These are phyloP conservation scores for Ceratobasidium sp. DNA, from an alignment of 1,284 basidiomycete species.

Conservation along the genomic window DNA sequence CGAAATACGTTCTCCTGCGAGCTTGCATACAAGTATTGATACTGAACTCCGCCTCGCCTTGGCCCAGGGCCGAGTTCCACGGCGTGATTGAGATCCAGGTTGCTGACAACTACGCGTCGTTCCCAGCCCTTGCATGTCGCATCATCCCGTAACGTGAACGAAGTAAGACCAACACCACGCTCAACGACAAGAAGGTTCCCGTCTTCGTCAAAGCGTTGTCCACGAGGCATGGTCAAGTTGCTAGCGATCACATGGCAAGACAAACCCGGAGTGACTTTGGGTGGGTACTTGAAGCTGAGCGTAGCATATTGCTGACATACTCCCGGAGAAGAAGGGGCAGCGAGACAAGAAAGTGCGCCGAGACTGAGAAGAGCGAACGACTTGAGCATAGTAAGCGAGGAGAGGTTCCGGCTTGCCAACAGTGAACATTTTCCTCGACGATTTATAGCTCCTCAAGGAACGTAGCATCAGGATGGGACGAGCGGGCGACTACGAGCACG, in stretches of 20 bases:
- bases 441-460: no score
- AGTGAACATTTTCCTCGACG: no score
- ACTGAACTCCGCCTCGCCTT: slow-evolving; percentile 47
- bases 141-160: slow-evolving; percentile 52
- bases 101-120: slow-evolving; percentile 58
- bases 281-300: slow-evolving; percentile 18
- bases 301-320: slow-evolving; percentile 5
- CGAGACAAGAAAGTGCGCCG: not conserved
- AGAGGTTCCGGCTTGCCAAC: no score
- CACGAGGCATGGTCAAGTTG: slow-evolving; percentile 60
- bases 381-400: no score
- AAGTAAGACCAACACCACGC: slow-evolving; percentile 59
- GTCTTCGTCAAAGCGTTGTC: slow-evolving; percentile 58
- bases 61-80: slow-evolving; percentile 56
- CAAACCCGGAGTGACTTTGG: slow-evolving; percentile 54
- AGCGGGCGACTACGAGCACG: no score
- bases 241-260: slow-evolving; percentile 58
- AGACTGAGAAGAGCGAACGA: no score
- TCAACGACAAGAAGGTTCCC: slow-evolving; percentile 62
- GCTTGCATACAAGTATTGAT: slow-evolving; percentile 51
- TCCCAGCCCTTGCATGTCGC: slow-evolving; percentile 57
- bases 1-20: slow-evolving; percentile 26
- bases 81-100: slow-evolving; percentile 60
- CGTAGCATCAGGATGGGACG: no score
- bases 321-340: slow-evolving; percentile 1